phyloP scores from a whole-genome alignment of 441 rosid species.

The Adansonia madagascariensis region DNA sequence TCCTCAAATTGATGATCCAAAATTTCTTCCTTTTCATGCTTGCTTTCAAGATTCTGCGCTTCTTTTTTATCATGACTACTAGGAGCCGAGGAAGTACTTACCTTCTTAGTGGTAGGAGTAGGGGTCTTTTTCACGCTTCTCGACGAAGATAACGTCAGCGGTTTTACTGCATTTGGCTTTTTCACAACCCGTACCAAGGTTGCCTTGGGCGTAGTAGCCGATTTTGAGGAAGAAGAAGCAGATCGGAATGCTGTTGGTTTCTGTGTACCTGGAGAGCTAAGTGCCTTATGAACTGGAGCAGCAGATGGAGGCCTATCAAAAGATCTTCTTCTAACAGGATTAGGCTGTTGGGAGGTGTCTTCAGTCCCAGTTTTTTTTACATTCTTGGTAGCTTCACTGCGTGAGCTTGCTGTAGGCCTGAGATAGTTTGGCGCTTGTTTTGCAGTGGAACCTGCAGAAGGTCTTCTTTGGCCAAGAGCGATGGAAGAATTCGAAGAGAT shows the following conservation, averaged over 20 bases:
- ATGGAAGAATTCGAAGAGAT: slow-evolving; percentile 36
- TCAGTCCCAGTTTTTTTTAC: slow-evolving; percentile 38
- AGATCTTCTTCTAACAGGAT: slow-evolving; percentile 57
- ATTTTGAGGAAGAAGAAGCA: slow-evolving; percentile 37
- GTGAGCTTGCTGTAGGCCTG: slow-evolving; percentile 57
- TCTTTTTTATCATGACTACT: slow-evolving; percentile 1
- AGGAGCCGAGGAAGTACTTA: background rate
- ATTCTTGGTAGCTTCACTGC: slow-evolving; percentile 39
- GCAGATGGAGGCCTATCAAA: slow-evolving; percentile 59
- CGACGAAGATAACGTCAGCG: slow-evolving; percentile 27
- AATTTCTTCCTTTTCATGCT: slow-evolving; percentile 30
- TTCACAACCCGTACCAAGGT: slow-evolving; percentile 33
- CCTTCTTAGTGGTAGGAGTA: background rate
- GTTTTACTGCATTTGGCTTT: slow-evolving; percentile 35
- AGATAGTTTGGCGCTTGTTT: slow-evolving; percentile 56
- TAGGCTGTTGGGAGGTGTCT: slow-evolving; percentile 29
- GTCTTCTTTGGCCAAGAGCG: slow-evolving; percentile 31
- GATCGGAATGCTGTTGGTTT: slow-evolving; percentile 38
- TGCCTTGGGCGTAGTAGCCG: slow-evolving; percentile 24
- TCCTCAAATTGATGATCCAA: slow-evolving; percentile 28
- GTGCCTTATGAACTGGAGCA: slow-evolving; percentile 37
- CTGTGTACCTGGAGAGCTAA: slow-evolving; percentile 47
- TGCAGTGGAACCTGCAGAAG: slow-evolving; percentile 29
- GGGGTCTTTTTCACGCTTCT: slow-evolving; percentile 26
- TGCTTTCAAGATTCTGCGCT: slow-evolving; percentile 18